Evolutionary conservation across 169 alveolate species (phyloP).

Genomic region (Cystoisospora suis): DNA sequence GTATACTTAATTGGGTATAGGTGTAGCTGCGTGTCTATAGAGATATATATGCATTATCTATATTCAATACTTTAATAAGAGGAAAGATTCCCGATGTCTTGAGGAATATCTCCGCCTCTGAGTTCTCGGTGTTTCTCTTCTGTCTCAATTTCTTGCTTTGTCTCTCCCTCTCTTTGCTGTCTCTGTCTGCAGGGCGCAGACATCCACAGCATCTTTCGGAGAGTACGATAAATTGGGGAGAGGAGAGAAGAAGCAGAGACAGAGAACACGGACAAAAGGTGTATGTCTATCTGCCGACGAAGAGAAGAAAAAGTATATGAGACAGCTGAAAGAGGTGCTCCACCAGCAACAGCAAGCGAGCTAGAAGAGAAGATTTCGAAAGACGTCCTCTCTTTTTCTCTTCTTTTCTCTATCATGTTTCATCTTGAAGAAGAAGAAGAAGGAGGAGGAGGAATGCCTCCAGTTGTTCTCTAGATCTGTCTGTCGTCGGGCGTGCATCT

Average conservation of each 20-base stretch:
- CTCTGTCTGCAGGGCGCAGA: neutral
- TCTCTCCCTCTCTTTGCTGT: no score
- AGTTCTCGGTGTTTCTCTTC: no score
- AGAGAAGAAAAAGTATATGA: neutral
- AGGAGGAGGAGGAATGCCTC: no score
- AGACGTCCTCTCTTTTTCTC: neutral
- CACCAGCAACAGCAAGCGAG: no score
- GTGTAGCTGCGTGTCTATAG: neutral
- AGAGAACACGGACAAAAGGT: neutral
- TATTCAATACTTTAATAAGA: neutral
- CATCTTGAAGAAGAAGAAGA: neutral
- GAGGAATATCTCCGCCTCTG: neutral
- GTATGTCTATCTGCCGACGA: neutral
- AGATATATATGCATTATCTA: neutral
- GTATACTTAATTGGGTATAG: neutral
- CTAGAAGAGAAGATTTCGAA: no score
- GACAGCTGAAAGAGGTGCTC: conserved; percentile 1
- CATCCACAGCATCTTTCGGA: conserved; percentile 28
- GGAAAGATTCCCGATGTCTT: neutral
- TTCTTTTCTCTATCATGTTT: neutral
- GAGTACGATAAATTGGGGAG: neutral
- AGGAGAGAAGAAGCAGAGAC: conserved; percentile 11
- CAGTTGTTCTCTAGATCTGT: no score
- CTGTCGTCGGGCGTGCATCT: no score
- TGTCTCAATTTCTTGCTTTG: neutral